phyloP scores from a whole-genome alignment of 2,329 filamentous ascomycete species.

The Dothiorella sarmentorum region DNA sequence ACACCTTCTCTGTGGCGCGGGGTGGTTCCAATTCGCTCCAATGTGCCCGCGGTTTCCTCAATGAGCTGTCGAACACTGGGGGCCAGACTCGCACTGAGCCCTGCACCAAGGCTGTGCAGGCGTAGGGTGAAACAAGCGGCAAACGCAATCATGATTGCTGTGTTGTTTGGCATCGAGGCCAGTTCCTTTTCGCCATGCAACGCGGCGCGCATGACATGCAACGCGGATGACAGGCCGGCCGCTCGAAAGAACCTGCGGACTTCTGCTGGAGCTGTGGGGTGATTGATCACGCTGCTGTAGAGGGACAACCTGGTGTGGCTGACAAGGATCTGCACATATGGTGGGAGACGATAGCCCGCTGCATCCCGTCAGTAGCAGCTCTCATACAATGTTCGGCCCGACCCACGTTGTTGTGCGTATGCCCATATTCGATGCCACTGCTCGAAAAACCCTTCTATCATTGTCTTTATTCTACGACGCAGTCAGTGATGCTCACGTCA shows the following conservation, averaged over 20 bases:
- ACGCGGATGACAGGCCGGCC: constrained; percentile 65
- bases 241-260: constrained; percentile 71
- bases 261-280: constrained; percentile 65
- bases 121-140: constrained; percentile 57
- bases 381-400: constrained; percentile 53
- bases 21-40: constrained; percentile 65
- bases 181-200: constrained; percentile 68
- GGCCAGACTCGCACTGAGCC: constrained; percentile 25
- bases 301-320: constrained; percentile 72
- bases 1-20: constrained; percentile 65
- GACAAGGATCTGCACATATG: constrained; percentile 72
- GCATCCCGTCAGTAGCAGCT: constrained; percentile 27
- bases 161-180: constrained; percentile 75
- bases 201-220: constrained; percentile 71
- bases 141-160: constrained; percentile 74
- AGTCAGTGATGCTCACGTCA: background rate
- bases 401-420: constrained; percentile 28
- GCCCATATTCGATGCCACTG: constrained; percentile 62
- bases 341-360: constrained; percentile 54
- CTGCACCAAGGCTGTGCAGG: constrained; percentile 53
- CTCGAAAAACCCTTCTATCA: constrained; percentile 64
- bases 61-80: constrained; percentile 51
- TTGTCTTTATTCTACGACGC: constrained; percentile 36
- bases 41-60: constrained; percentile 64
- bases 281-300: constrained; percentile 71